Base-by-base conservation (phyloP, 169 alveolate species). In the Cryptosporidium sp. region DNA sequence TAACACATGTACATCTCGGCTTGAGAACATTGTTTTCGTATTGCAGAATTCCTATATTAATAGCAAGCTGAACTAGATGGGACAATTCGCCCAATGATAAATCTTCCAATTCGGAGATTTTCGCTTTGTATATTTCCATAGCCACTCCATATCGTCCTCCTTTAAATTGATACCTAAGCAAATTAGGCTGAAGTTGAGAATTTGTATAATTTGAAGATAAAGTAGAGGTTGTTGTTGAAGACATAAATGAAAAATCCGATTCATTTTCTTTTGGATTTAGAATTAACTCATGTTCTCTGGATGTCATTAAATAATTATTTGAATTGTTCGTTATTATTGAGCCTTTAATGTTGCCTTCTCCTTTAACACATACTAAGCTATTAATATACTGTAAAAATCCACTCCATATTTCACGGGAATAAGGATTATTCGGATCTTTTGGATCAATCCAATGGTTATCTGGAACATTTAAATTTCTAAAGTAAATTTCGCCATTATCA, bases 131-230 rank as follows among this genome's bases (percentile, higher is more conserved):
- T 14, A 71, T 71, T 18, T 71, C 70, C 50, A 71, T 21, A 14
- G 85, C 85, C 3, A 55, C 85, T 31, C 85, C 85, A 55, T 71
- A 71, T 9, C 85, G n/a, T 23, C 85, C 85, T 10, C 85, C 85
- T 35, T 71, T 71, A 33, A 71, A 71, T 51, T 69, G 84, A 43
- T 69, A 69, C 18, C 67, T 69, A 37, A 39, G 45, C 21, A 69
- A 69, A 9, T 37, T 16, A 0, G 73, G 50, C 23, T 37, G 7
- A 41, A 21, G 0, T 29, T 69, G 55, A 26, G 67, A 55, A 26
- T 26, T 55, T n/a, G 67, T 21, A 9, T 16, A 21, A 21, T 16
- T 23, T 23, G 67, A 55, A 3, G 59, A 50, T 2, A 14, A 50
- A 2, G 59, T 4, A 16, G 59, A 50, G 2, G 59, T 2, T 16